Evolutionary conservation across 1,139 yeast genomes (phyloP), one percentile per base, ranked within the genome.

Genomic region (Pichia kudriavzevii): DNA sequence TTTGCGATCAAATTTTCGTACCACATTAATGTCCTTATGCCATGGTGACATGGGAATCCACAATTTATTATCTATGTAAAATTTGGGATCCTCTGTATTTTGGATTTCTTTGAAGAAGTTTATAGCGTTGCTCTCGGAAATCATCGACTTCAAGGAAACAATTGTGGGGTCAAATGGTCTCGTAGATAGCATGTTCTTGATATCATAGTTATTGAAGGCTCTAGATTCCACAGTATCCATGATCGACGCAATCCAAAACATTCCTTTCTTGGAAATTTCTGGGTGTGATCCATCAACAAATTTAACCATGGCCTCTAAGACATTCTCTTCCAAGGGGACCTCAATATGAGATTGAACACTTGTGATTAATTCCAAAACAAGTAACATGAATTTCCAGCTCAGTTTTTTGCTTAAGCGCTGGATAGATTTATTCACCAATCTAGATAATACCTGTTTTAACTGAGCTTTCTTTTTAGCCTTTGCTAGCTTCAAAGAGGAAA

Each of bases 31-130:
- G 1, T 59, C 44, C 9, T 71, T 60, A 13, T 79, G 84, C 95
- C 96, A 85, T 34, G 80, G 79, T 13, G 83, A 59, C 79, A 93
- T 83, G 0, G 96, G 95, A 10, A 63, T 59, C 50, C 63, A 66
- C 3, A 70, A 62, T 36, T 68, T 71, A 22, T 67, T 66, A 49
- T 81, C 91, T 43, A 79, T 61, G 46, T 60, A 80, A 49, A 63
- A 80, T 1, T 52, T 50, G 1, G 85, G 79, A 22, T 59, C 43
- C 0, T 60, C 59, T 14, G 63, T 54, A 46, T 73, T 72, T n/a
- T 52, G 50, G 63, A 81, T 60, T 47, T 83, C 93, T 4, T 53
- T 41, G 30, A 59, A 53, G 66, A 81, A 83, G 2, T 44, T 44
- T 0, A 59, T 54, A 4, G 79, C 23, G 18, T 41, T 34, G 40